Evolutionary conservation across 2,329 filamentous ascomycete species (phyloP).

Genomic region (Thelonectria discophora): DNA sequence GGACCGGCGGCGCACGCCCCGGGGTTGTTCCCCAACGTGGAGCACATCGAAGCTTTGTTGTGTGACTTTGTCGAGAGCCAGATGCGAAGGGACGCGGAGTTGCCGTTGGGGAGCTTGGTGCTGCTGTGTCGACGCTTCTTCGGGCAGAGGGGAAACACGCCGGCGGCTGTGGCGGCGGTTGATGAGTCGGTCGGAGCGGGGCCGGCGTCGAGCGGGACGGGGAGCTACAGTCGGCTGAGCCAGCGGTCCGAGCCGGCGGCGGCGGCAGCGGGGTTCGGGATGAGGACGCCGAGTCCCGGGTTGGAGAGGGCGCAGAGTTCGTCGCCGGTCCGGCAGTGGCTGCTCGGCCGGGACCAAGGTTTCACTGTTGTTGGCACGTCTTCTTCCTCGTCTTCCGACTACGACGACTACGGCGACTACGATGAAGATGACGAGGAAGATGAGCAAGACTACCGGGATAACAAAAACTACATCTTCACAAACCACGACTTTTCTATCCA

Average conservation of each 20-base stretch:
- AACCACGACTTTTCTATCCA: background rate
- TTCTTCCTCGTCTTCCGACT: no score
- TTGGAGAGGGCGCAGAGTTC: constrained; percentile 1
- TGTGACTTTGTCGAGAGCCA: constrained; percentile 42
- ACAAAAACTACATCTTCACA: no score
- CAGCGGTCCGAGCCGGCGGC: constrained; percentile 12
- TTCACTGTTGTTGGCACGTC: background rate
- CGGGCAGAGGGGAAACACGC: constrained; percentile 31
- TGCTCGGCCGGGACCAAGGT: background rate
- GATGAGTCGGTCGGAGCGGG: background rate
- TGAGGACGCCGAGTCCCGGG: background rate
- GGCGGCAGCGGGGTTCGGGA: background rate
- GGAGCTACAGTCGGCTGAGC: constrained; percentile 23
- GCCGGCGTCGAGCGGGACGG: constrained; percentile 8
- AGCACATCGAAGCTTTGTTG: constrained; percentile 42
- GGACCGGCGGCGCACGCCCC: constrained; percentile 40
- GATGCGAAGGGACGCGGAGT: constrained; percentile 27
- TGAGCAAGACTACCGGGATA: no score
- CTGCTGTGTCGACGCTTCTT: constrained; percentile 49
- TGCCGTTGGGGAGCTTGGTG: constrained; percentile 44
- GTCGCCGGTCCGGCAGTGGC: constrained; percentile 3
- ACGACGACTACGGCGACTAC: no score
- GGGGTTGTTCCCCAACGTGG: constrained; percentile 36
- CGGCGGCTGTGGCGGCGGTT: no score
- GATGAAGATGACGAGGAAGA: background rate